Evolutionary conservation across 805 yeast species (phyloP).

Genomic region (Kodamaea nitidulidarum): DNA sequence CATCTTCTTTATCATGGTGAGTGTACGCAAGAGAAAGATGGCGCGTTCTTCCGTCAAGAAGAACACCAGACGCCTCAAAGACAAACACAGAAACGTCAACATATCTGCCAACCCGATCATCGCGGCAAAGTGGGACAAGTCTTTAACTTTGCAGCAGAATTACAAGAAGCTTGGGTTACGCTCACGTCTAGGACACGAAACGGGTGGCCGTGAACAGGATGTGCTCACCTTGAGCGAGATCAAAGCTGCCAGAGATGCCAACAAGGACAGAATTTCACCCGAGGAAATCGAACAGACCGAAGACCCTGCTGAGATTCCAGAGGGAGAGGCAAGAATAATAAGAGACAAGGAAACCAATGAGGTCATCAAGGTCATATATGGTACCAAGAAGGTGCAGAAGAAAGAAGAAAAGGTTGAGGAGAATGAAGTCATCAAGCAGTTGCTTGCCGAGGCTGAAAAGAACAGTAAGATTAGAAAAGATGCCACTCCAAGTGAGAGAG

Average conservation of each 20-base stretch:
- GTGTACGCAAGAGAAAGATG: constrained; percentile 85
- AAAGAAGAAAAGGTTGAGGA: constrained; percentile 4
- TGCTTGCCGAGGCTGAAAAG: constrained; percentile 48
- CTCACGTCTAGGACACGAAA: constrained; percentile 57
- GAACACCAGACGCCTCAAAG: constrained; percentile 66
- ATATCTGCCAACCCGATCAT: constrained; percentile 75
- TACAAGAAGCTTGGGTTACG: constrained; percentile 77
- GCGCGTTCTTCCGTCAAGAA: constrained; percentile 66
- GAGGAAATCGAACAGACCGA: constrained; percentile 41
- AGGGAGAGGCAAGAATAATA: constrained; percentile 73
- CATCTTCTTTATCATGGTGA: constrained; percentile 40
- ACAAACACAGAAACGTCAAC: constrained; percentile 62
- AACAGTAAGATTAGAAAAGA: constrained; percentile 49
- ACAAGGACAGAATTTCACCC: constrained; percentile 28
- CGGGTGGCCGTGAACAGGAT: constrained; percentile 79
- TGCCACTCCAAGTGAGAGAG: constrained; percentile 65
- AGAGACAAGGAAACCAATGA: constrained; percentile 64
- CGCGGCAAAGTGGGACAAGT: constrained; percentile 86
- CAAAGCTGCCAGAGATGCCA: constrained; percentile 28
- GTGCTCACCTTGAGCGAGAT: constrained; percentile 36
- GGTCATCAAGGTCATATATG: constrained; percentile 64
- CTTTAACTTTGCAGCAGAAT: constrained; percentile 77
- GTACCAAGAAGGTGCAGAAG: constrained; percentile 54
- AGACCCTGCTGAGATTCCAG: constrained; percentile 61
- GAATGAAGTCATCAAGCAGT: constrained; percentile 52